Conservation (phyloP, 225 moss, liverwort and hornwort species). For the Physcomitrium patens region DNA sequence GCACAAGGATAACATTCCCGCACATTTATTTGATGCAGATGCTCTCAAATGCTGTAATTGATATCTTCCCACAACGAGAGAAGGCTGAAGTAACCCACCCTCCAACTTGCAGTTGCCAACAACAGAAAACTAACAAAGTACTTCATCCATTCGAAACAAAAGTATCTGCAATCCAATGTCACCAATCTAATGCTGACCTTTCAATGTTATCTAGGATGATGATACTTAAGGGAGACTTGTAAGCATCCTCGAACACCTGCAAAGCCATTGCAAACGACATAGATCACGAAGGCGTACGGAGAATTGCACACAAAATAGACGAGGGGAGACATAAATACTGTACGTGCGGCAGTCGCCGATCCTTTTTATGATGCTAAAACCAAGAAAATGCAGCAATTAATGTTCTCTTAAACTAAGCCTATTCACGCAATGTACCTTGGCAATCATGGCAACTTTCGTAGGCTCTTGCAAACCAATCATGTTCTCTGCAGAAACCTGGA, state of each 20-base stretch:
- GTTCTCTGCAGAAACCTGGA: constrained; percentile 86
- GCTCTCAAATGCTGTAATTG: no score
- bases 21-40: no score
- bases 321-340: constrained; percentile 1
- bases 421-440: constrained; percentile 64
- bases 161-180: constrained; percentile 5
- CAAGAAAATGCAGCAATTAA: not conserved
- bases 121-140: not conserved
- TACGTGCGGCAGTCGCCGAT: not conserved
- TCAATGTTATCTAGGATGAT: constrained; percentile 95
- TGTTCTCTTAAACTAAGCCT: not conserved
- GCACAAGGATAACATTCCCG: constrained; percentile 28
- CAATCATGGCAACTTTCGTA: constrained; percentile 85
- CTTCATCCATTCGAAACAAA: not conserved
- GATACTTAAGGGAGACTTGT: constrained; percentile 94
- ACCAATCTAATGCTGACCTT: constrained; percentile 51
- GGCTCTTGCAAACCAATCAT: constrained; percentile 91
- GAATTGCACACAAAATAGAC: not conserved
- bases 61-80: not conserved
- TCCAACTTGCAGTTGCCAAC: not conserved
- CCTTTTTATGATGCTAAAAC: not conserved
- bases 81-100: not conserved
- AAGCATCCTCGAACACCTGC: constrained; percentile 97
- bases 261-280: constrained; percentile 23
- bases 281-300: not conserved